Evolutionary conservation across 2,329 filamentous ascomycete species (phyloP), one percentile per base, ranked within the genome.

Genomic region (Penicillium sp.): DNA sequence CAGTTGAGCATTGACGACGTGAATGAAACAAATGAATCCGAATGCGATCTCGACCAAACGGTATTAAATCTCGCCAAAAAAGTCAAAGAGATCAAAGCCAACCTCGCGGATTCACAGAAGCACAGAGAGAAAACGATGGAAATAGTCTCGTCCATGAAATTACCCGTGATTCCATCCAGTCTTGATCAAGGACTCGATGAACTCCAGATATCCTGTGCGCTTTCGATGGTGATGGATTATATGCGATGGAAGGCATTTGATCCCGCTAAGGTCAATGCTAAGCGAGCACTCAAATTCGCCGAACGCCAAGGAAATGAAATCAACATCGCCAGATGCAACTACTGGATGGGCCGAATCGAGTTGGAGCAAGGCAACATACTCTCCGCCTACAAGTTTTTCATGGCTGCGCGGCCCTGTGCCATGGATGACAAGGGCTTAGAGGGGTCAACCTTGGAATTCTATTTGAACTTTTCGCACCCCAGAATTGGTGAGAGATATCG

Each of bases 281-380:
- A 33, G 1, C 14, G 58, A 11, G 62, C 62, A 11, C 31, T 65
- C 1, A 5, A 47, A 1, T 14, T 60, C n/a, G 61, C 65, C 13
- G 27, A 49, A 27, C 35, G 37, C 9, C 23, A 57, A 1, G 37
- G 50, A 0, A 23, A 66, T 4, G 47, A 53, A 13, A 19, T 57
- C 9, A 48, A 39, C 1, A 45, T 62, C 21, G 65, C 61, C 9
- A 59, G 57, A 35, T 71, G 68, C 35, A 42, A 61, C 26, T 72
- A 67, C 59, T 72, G 69, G 69, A 53, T 68, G 51, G 68, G 67
- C 10, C 61, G 65, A 16, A 61, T 71, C 19, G 58, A 66, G 39
- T 63, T 66, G 45, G 29, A 55, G 16, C 61, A 58, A 21, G 54
- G 52, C 5, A 58, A 65, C 16, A 33, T 60, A 33, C 21, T 44